Evolutionary conservation across 2,329 filamentous ascomycete genomes (phyloP), one percentile per base, ranked within the genome.

Genomic region (Trichophyton benhamiae): DNA sequence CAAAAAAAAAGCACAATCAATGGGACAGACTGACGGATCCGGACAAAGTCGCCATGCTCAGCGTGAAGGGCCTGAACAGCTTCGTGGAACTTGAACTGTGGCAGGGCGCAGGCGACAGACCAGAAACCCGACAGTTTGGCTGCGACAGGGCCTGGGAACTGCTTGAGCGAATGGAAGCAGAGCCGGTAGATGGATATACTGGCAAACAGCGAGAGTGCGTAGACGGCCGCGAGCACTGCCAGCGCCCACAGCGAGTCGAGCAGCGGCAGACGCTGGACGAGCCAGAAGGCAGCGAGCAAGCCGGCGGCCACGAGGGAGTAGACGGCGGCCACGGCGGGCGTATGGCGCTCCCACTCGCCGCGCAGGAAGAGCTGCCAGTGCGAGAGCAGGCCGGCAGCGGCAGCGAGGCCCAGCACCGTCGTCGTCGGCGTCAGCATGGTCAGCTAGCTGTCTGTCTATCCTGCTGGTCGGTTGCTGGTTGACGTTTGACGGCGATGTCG

Each of bases 11-110:
- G n/a, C 7, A 27, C 1, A 8, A 59, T 25, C 3, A 8, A 59
- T 20, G 13, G 3, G 13, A 27, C 3, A 15, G 5, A 60, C 57
- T 44, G 44, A 69, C 70, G 68, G 11, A 68, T 64, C 17, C 70
- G 65, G 11, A 73, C 65, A 55, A 68, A 70, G 22, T 70, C 68
- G 0, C 71, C 71, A 59, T 69, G 68, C 33, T 67, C 61, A 15
- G 53, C 6, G 38, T 70, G 69, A 5, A 71, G 61, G 5, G 61
- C 60, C 2, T 68, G 58, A 11, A 66, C 52, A 60, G 63, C 62
- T 20, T 59, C 33, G 44, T 58, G 49, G 7, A 59, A 61, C 38
- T 67, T 65, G n/a, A 68, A 36, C 1, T 64, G 65, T 9, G 60
- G 64, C 2, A 62, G 61, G 0, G 64, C 62, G n/a, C 66, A 25